phyloP scores from a whole-genome alignment of 2,329 filamentous ascomycete species.

The Metarhizium brunneum region DNA sequence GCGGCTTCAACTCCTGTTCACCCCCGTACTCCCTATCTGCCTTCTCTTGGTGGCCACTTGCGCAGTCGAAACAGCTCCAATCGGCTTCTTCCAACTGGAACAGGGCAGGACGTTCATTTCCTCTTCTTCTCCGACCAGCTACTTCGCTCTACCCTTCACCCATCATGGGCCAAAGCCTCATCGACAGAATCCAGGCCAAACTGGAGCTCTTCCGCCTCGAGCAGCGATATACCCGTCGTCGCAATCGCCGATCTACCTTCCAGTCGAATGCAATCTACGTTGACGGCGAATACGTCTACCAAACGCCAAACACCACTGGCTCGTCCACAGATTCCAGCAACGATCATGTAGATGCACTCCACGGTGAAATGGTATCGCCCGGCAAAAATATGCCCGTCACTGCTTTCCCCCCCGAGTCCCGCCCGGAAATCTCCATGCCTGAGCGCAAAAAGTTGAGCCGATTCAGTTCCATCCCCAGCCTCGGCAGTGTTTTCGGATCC shows the following conservation, averaged over 20 bases:
- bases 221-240: slow-evolving; percentile 86
- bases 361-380: slow-evolving; percentile 21
- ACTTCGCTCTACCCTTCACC: slow-evolving; percentile 8
- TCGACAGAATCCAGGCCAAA: slow-evolving; percentile 56
- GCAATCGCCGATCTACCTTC: slow-evolving; percentile 78
- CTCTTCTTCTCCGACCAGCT: not conserved
- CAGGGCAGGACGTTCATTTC: not conserved
- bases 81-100: not conserved
- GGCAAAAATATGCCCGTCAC: slow-evolving; percentile 11
- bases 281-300: slow-evolving; percentile 90
- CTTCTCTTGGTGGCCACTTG: not conserved
- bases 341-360: slow-evolving; percentile 25
- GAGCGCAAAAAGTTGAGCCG: slow-evolving; percentile 43
- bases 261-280: slow-evolving; percentile 85
- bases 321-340: slow-evolving; percentile 40
- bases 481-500: slow-evolving; percentile 28
- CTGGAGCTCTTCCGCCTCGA: slow-evolving; percentile 91
- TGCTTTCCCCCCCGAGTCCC: slow-evolving; percentile 13
- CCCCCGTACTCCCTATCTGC: not conserved
- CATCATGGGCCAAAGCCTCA: slow-evolving; percentile 40
- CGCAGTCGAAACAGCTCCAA: not conserved
- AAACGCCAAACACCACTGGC: slow-evolving; percentile 49
- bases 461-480: slow-evolving; percentile 47
- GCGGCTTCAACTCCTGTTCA: too few species aligned
- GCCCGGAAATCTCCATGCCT: slow-evolving; percentile 16